phyloP scores from a whole-genome alignment of 768 basidiomycete genomes.

The Russula vinacea region DNA sequence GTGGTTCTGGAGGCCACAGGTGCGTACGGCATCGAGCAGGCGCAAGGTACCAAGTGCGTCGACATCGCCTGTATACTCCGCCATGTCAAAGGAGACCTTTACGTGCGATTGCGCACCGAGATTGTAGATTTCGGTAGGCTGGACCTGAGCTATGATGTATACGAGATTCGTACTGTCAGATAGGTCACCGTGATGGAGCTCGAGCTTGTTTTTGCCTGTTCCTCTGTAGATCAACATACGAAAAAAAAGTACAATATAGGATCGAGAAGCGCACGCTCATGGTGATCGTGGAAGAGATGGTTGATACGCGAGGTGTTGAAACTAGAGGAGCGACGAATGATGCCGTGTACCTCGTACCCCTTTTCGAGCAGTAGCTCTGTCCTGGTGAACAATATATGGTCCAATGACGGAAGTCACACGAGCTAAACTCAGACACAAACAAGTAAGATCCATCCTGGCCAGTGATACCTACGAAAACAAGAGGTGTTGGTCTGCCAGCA shows the following conservation, averaged over 20 bases:
- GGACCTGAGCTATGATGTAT: conserved; percentile 91
- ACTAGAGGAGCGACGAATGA: conserved; percentile 94
- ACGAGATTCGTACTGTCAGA: conserved; percentile 97
- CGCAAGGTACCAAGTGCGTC: conserved; percentile 94
- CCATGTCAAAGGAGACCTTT: conserved; percentile 99
- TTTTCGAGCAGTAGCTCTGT: conserved; percentile 81
- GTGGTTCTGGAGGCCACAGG: conserved; percentile 90
- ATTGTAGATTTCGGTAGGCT: conserved; percentile 96
- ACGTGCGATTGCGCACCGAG: conserved; percentile 97
- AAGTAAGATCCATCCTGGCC: conserved; percentile 96
- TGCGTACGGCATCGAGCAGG: conserved; percentile 92
- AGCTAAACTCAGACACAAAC: conserved; percentile 44
- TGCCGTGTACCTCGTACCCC: conserved; percentile 91
- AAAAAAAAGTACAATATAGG: conserved; percentile 5
- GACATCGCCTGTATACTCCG: conserved; percentile 97
- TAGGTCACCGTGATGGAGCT: conserved; percentile 87
- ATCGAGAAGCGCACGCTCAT: conserved; percentile 62
- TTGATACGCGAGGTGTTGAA: conserved; percentile 97
- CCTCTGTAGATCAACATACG: conserved; percentile 7
- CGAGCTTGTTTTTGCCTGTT: conserved; percentile 70
- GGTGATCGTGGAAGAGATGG: conserved; percentile 89
- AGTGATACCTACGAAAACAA: conserved; percentile 67
- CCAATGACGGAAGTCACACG: conserved; percentile 23
- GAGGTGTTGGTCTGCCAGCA: conserved; percentile 23
- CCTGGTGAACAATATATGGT: conserved; percentile 40